Percentiles rank a stretch among this genome's conserved stretches.
Conservation (phyloP, 2,329 filamentous ascomycete species). For the Fusarium brachygibbosum region DNA sequence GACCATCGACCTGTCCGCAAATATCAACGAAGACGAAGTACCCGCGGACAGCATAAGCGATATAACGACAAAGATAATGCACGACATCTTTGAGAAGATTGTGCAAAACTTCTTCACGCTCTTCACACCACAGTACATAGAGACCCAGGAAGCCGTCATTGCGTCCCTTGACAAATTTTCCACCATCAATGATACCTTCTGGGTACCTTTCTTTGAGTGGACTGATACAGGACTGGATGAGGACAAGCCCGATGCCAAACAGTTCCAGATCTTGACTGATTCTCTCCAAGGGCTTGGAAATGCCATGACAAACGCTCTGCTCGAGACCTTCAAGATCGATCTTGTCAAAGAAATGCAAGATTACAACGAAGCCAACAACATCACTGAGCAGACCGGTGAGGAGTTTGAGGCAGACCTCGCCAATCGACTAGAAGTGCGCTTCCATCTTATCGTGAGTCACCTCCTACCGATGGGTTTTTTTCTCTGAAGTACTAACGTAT, state of each 20-base stretch:
- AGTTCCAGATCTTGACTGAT: slow-evolving; percentile 13
- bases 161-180: slow-evolving; percentile 49
- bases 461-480: background rate
- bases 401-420: slow-evolving; percentile 45
- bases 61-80: slow-evolving; percentile 40
- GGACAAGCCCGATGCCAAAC: slow-evolving; percentile 8
- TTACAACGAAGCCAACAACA: slow-evolving; percentile 35
- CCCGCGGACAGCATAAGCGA: slow-evolving; percentile 18
- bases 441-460: slow-evolving; percentile 51
- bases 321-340: slow-evolving; percentile 52
- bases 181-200: slow-evolving; percentile 48
- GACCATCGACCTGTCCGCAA: slow-evolving; percentile 29
- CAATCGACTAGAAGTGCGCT: slow-evolving; percentile 45
- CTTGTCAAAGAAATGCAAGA: slow-evolving; percentile 45
- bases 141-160: slow-evolving; percentile 38
- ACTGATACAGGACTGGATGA: slow-evolving; percentile 11
- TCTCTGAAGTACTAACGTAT: background rate
- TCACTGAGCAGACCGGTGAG: slow-evolving; percentile 19
- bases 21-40: slow-evolving; percentile 23
- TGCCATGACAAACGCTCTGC: slow-evolving; percentile 50
- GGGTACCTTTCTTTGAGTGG: slow-evolving; percentile 40
- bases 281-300: slow-evolving; percentile 27
- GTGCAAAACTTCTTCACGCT: slow-evolving; percentile 44
- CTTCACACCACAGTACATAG: slow-evolving; percentile 48
- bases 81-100: slow-evolving; percentile 27